A percentile compares a stretch with the other conserved stretches of the same genome.
These are phyloP conservation scores for Mycena indigotica DNA, from an alignment of 768 basidiomycete species.

Conservation along the genomic window DNA sequence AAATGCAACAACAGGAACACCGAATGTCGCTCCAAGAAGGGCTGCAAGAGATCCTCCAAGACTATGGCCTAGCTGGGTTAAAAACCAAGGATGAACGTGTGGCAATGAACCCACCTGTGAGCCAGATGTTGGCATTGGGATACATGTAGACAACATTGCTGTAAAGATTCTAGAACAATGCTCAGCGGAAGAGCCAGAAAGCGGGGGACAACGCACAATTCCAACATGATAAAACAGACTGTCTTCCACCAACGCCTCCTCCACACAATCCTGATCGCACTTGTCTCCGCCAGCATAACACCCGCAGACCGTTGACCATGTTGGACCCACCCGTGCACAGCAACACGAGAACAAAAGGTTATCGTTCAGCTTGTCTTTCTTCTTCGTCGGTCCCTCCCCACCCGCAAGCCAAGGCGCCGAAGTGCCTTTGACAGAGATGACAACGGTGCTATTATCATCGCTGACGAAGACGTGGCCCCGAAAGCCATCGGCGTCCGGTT, in stretches of 20 bases:
- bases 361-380: constrained; percentile 93
- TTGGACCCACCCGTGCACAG: constrained; percentile 92
- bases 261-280: constrained; percentile 82
- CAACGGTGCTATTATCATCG: constrained; percentile 79
- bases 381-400: constrained; percentile 78
- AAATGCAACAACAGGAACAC: constrained; percentile 88
- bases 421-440: constrained; percentile 93
- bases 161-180: constrained; percentile 73
- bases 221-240: constrained; percentile 88
- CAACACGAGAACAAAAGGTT: constrained; percentile 97
- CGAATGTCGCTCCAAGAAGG: constrained; percentile 86
- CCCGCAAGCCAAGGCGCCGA: constrained; percentile 69
- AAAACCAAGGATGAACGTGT: not conserved
- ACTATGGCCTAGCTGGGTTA: constrained; percentile 71
- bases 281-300: constrained; percentile 76
- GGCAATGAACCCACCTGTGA: constrained; percentile 51
- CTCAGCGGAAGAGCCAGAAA: not conserved
- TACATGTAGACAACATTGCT: constrained; percentile 92
- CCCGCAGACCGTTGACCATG: constrained; percentile 91
- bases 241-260: constrained; percentile 75
- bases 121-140: constrained; percentile 87
- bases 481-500: constrained; percentile 84
- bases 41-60: constrained; percentile 86
- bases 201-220: constrained; percentile 52
- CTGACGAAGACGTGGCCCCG: constrained; percentile 92